phyloP scores from a whole-genome alignment of 2,329 filamentous ascomycete species.

The Westerdykella ornata region DNA sequence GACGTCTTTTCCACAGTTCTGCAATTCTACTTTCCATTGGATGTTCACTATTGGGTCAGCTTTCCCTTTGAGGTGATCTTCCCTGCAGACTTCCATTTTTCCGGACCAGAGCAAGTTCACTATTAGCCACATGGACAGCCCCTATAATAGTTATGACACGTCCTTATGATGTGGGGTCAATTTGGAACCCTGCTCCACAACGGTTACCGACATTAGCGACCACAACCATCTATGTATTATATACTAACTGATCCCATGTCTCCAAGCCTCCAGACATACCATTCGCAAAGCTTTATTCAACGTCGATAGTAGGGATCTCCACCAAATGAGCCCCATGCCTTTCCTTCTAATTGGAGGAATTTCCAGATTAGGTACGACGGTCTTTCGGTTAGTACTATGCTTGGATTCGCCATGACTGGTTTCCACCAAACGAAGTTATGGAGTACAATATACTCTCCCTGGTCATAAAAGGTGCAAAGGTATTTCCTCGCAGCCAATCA shows the following conservation, averaged over 20 bases:
- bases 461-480: constrained; percentile 2
- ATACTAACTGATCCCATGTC: constrained; percentile 1
- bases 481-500: no score
- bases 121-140: no score
- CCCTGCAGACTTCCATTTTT: no score
- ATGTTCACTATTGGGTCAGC: no score
- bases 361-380: constrained; percentile 1
- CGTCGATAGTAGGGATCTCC: constrained; percentile 5
- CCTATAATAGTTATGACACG: not conserved
- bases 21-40: no score
- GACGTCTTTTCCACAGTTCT: no score
- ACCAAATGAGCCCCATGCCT: not conserved
- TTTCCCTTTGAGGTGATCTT: no score
- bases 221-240: constrained; percentile 6
- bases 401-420: not conserved
- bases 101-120: not conserved
- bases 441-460: constrained; percentile 4
- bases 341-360: constrained; percentile 5
- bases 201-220: constrained; percentile 8
- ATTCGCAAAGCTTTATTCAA: constrained; percentile 14
- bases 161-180: constrained; percentile 7
- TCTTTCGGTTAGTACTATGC: not conserved
- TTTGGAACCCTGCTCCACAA: constrained; percentile 3
- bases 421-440: constrained; percentile 1
- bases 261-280: constrained; percentile 6